phyloP scores from a whole-genome alignment of 129 eudicot species.

The Saussurea involucrata region DNA sequence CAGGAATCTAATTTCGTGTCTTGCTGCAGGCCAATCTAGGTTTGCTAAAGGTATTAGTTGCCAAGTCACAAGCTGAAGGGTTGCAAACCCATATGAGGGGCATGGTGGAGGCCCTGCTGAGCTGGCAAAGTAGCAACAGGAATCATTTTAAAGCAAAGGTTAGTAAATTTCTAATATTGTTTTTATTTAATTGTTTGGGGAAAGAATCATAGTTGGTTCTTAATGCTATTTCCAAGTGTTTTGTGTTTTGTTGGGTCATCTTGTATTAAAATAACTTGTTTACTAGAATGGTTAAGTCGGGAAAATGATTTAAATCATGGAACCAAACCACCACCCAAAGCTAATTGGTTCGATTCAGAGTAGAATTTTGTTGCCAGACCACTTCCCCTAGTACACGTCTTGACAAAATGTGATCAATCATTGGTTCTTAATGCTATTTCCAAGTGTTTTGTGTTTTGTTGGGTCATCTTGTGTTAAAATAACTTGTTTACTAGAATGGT shows the following conservation, averaged over 20 bases:
- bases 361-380: background rate
- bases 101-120: conserved; percentile 80
- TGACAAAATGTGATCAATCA: background rate
- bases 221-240: background rate
- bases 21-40: conserved; percentile 88
- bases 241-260: no score
- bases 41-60: conserved; percentile 85
- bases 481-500: no score
- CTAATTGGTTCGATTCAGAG: background rate
- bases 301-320: background rate
- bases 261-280: no score
- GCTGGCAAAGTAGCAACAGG: conserved; percentile 77
- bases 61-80: conserved; percentile 84
- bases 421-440: background rate
- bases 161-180: background rate
- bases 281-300: background rate
- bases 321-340: conserved; percentile 7
- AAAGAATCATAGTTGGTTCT: conserved; percentile 3
- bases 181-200: background rate
- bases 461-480: no score
- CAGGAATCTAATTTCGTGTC: conserved; percentile 3
- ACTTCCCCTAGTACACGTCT: background rate
- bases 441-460: no score
- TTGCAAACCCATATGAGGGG: conserved; percentile 60
- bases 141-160: conserved; percentile 97